Percentiles rank a stretch among this genome's conserved stretches.
These are phyloP conservation scores for Phaffia australis DNA, from an alignment of 768 basidiomycete species.

Conservation along the genomic window DNA sequence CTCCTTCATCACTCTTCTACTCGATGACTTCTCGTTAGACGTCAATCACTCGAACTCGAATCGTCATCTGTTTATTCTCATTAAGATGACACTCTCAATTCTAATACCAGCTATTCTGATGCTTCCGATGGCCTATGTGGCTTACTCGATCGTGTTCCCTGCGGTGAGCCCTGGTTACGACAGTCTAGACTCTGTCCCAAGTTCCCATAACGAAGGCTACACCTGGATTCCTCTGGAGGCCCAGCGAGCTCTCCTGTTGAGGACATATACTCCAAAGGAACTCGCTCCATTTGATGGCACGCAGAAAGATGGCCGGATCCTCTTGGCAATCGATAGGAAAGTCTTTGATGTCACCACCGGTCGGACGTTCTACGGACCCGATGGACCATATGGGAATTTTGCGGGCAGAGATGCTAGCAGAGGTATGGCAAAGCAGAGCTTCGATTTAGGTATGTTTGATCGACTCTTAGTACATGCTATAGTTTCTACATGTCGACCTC, in stretches of 20 bases:
- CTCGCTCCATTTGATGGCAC: constrained; percentile 52
- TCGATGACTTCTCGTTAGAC: too few relatives aligned
- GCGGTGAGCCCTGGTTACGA: too few relatives aligned
- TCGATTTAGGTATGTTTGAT: constrained; percentile 61
- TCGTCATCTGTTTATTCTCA: too few relatives aligned
- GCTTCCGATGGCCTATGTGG: too few relatives aligned
- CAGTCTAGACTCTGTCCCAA: constrained; percentile 8
- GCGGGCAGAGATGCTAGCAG: constrained; percentile 90
- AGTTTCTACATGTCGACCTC: not conserved
- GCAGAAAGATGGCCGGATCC: constrained; percentile 55
- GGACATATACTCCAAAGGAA: constrained; percentile 67
- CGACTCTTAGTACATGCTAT: not conserved
- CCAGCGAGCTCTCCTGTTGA: constrained; percentile 63
- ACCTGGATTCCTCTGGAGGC: constrained; percentile 84
- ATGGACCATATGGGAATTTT: constrained; percentile 95
- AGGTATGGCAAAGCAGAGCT: constrained; percentile 97
- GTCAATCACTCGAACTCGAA: too few relatives aligned
- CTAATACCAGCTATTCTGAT: too few relatives aligned
- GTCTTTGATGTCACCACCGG: constrained; percentile 92
- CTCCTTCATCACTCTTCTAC: too few relatives aligned
- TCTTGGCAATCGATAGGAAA: constrained; percentile 72
- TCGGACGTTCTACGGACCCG: constrained; percentile 87
- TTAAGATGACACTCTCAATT: too few relatives aligned
- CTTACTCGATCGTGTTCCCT: too few relatives aligned
- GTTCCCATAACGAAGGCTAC: constrained; percentile 69